Base-by-base conservation (phyloP, 768 basidiomycete species). In the Russula abietina region DNA sequence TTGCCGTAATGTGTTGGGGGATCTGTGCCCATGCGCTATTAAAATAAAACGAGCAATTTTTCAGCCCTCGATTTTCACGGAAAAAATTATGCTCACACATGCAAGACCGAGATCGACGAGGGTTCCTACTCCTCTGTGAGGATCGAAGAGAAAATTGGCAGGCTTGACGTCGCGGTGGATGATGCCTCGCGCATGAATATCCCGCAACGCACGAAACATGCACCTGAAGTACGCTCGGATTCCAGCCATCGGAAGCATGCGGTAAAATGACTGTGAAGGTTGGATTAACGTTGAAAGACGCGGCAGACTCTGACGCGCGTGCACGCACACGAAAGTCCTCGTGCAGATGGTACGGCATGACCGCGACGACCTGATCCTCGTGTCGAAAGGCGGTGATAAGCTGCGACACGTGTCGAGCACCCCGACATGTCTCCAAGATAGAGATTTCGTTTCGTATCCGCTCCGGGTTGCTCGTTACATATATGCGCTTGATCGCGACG, bases 161-260 rank as follows among this genome's bases (percentile, higher is more conserved):
- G 96, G 95, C 72, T 98, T 98, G 69, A 98, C 91, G 74, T 98
- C 96, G 50, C 96, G 91, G 73, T 98, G 96, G 56, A 98, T 91
- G 69, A 98, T 88, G 6, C 83, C 83, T 57, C 93, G 80, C 12
- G 84, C 77, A 72, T 98, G 95, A 28, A 93, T 88, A 70, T 96
- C 93, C 53, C 89, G 84, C 58, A 98, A 74, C 3, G 91, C 95
- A 48, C 91, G 88, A 72, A 98, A 86, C 74, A 99, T 84, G 71
- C 91, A 93, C 39, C 89, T 84, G 68, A 98, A 86, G 75, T 98
- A 99, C 49, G 83, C 76, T 71, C 89, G 91, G 54, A 98, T 84
- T 24, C 87, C 85, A 22, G 79, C 78, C 67, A 93, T 83, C 24
- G 93, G 83, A 30, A 97, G 80, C 3, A 74, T 75, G 43, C 81